Evolutionary conservation across 805 yeast species (phyloP), one percentile per base, ranked within the genome.

Genomic region (Torulaspora delbrueckii): DNA sequence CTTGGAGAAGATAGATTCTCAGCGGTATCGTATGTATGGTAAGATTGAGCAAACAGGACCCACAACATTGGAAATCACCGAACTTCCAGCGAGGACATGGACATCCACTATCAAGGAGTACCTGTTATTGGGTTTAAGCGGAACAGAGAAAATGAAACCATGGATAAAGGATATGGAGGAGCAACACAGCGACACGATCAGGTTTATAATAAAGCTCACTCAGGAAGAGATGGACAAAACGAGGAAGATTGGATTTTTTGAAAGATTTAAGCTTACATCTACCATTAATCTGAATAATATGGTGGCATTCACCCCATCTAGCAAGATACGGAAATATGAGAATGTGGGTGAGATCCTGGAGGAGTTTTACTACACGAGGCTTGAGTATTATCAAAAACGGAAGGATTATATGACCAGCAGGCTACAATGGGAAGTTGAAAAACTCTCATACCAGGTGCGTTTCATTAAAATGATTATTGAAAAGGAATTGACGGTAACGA

Each of bases 91-190:
- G 9, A 84, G 84, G 52, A 81, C 86, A 62, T 93, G 99, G 99
- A 93, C 96, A 2, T 77, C 85, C 45, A 84, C 82, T 37, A 81
- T 91, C 76, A 93, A 91, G 65, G 96, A 90, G 60, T 86, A 77
- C 56, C 70, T 93, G 54, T 68, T 86, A 49, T 76, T 78, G 45
- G 95, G 90, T 19, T 69, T 87, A 52, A 71, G 78, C 35, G 90
- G 90, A n/a, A 76, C 72, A 43, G 96, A 89, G 28, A 88, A 84
- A 59, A 70, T 66, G 13, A 74, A 74, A 47, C 79, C 89, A 19
- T 91, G 97, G 95, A 88, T 91, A 50, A 90, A 87, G 55, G 97
- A 91, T 66, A 79, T 90, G 82, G 88, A 84, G 55, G 99, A 93
- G 61, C 96, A 91, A 63, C 99, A 93, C 65, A 86, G 88, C 13